Base-by-base conservation (phyloP, 352 stramenopile species). In the Phytophthora boehmeriae region DNA sequence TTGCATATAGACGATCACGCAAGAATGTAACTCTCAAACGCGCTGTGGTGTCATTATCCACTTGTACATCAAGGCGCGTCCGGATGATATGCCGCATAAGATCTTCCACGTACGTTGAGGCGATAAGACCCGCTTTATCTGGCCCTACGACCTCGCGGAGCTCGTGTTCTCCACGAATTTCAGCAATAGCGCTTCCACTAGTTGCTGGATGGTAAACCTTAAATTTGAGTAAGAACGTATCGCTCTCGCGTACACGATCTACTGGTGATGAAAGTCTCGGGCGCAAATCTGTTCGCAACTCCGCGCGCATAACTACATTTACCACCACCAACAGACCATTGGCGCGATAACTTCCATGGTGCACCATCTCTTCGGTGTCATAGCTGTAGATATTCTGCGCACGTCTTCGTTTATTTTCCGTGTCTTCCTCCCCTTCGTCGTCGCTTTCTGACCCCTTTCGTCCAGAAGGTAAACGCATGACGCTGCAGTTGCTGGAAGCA, bases 131-230 rank as follows among this genome's bases (percentile, higher is more conserved):
- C 0, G 81, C 55, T 27, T 73, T 54, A 25, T 89, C 76, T 0
- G 83, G 83, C 0, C 81, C 83, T 0, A 92, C 83, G 10, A 92
- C 74, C 49, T 92, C 75, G 1, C 83, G 79, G 0, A 92, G 68
- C 10, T 88, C 63, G 9, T 48, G 69, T 10, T 66, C 66, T 4
- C 83, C 81, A 2, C 52, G 51, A 17, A 91, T 76, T 11, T 61
- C 38, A 25, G 60, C 60, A 0, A 56, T 52, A 2, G 68, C 34
- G 8, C 38, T 43, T 19, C 65, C 49, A 45, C 81, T 91, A 0
- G 78, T 79, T 17, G 44, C 35, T 11, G 81, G 79, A 32, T 91
- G 75, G 51, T 92, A 92, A 45, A 86, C 73, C 8, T 77, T 28
- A 20, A 92, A 81, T 10, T 69, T 65, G 19, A 91, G 42, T 10